Base-by-base conservation (phyloP, 306 rosid species). In the Vigna trinervia region DNA sequence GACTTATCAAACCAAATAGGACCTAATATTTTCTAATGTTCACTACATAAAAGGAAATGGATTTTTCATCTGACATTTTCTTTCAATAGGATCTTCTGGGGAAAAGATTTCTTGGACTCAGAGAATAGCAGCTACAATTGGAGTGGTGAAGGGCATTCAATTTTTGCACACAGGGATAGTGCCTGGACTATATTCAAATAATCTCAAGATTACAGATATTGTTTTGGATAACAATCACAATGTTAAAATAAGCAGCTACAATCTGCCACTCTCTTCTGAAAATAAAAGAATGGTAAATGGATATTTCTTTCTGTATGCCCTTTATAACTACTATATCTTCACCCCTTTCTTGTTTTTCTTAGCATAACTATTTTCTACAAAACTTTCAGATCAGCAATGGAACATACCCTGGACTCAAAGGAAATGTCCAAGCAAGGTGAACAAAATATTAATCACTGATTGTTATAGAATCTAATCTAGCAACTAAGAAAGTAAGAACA, bases 101-200 rank as follows among this genome's bases (percentile, higher is more conserved):
- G 80, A 84, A 67, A 95, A 84, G 83, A 89, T 95, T 81, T 75
- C 88, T 39, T 95, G 97, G 99, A 73, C 81, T 43, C 97, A 90
- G 51, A 92, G 99, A 87, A 89, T 95, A 82, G 77, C 85, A 50
- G 94, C 97, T 43, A 92, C 96, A 30, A 90, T 95, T 39, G 97
- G 94, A 85, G 88, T 90, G 48, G 89, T 82, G 70, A 92, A 90
- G 86, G 97, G 97, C 60, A 74, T 95, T 87, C 99, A 89, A 76
- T 95, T 92, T 87, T 84, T 95, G 84, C 99, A 95, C 82, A 90
- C 99, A 43, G 97, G 99, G 75, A 90, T 84, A 43, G 95, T 92
- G 75, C 97, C 99, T 17, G 99, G 99, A 38, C 74, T 95, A 13
- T 90, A 87, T 54, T 89, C 93, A 17, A 88, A 89, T 74, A 92